Conservation (phyloP, 805 yeast species). For the Suhomyces emberorum region DNA sequence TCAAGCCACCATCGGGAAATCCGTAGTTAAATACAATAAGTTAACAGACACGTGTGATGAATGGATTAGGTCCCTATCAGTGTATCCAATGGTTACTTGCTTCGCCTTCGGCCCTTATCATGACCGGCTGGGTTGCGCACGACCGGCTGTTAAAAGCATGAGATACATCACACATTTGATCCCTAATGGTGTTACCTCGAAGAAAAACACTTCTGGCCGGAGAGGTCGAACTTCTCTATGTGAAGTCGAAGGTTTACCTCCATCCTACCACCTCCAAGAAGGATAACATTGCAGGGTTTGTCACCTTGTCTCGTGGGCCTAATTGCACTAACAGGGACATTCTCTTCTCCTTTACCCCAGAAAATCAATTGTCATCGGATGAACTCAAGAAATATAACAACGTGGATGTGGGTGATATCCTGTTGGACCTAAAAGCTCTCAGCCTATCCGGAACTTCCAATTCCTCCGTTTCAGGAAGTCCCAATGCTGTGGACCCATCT, state of each 20-base stretch:
- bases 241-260: constrained; percentile 70
- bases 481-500: background rate
- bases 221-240: constrained; percentile 48
- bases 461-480: background rate
- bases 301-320: constrained; percentile 59
- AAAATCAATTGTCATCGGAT: constrained; percentile 40
- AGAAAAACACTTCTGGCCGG: no score
- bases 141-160: no score
- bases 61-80: no score
- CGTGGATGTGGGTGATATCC: constrained; percentile 45
- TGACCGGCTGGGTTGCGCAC: no score
- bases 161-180: no score
- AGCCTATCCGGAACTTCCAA: constrained; percentile 11
- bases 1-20: no score
- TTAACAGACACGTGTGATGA: no score
- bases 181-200: no score
- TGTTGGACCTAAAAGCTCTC: constrained; percentile 19
- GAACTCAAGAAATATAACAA: constrained; percentile 46
- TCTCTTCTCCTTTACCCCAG: constrained; percentile 68
- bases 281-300: constrained; percentile 79
- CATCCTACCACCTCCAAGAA: constrained; percentile 74
- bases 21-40: no score
- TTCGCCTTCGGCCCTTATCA: no score
- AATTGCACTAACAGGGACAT: constrained; percentile 52
- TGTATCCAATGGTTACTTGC: no score